Evolutionary conservation across 1,139 yeast species (phyloP).

Genomic region (Trichomonascaceae sp.): DNA sequence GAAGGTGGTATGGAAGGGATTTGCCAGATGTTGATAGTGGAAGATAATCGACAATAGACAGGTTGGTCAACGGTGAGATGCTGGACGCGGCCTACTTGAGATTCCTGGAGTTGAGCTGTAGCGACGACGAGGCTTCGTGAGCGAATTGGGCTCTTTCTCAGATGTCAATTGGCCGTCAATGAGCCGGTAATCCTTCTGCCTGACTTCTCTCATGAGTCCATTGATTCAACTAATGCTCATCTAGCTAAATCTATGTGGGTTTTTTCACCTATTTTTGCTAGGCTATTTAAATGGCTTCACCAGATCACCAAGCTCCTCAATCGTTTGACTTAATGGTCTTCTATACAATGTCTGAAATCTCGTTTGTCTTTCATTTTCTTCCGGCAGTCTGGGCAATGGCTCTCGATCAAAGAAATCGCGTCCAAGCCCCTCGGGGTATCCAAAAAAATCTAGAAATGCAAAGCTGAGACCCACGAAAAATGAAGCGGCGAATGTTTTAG

Average conservation of each 20-base stretch:
- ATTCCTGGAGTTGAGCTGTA: too few relatives aligned
- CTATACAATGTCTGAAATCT: constrained; percentile 82
- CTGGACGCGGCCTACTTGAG: too few relatives aligned
- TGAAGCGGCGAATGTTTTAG: constrained; percentile 43
- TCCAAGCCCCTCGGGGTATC: constrained; percentile 37
- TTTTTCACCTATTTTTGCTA: not conserved
- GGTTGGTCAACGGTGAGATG: too few relatives aligned
- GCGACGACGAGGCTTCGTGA: too few relatives aligned
- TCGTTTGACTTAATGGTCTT: constrained; percentile 76
- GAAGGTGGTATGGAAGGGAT: too few relatives aligned
- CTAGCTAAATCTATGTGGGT: not conserved
- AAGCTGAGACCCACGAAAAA: constrained; percentile 34
- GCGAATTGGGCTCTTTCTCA: too few relatives aligned
- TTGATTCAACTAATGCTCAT: too few relatives aligned
- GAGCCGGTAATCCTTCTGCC: too few relatives aligned
- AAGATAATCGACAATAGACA: too few relatives aligned
- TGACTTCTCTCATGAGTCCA: not conserved
- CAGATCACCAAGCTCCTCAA: constrained; percentile 59
- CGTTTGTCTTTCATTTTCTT: constrained; percentile 51
- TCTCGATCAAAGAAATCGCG: constrained; percentile 30
- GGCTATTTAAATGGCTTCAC: constrained; percentile 22
- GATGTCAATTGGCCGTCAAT: too few relatives aligned
- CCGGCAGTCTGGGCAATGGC: constrained; percentile 22
- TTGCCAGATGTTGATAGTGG: too few relatives aligned
- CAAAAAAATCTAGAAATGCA: constrained; percentile 43